A percentile compares a stretch with the other conserved stretches of the same genome.
Evolutionary conservation across 1,139 yeast species (phyloP).

Genomic region (Suhomyces anneliseae): DNA sequence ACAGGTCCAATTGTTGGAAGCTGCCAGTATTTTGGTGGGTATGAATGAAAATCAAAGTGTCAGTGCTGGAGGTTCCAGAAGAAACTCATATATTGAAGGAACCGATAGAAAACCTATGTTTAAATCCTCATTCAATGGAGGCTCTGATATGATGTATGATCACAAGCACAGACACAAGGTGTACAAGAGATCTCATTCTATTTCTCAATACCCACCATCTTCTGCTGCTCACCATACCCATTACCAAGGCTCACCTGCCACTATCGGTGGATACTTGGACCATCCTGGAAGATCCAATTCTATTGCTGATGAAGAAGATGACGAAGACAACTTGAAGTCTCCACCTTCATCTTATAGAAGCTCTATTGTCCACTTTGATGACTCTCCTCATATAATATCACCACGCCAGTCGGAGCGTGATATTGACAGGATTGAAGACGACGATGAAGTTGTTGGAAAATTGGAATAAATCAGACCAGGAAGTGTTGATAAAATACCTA

Average conservation of each 20-base stretch:
- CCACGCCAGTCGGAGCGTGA: conserved; percentile 5
- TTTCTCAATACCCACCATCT: conserved; percentile 17
- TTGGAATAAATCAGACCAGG: conserved; percentile 17
- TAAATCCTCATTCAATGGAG: conserved; percentile 2
- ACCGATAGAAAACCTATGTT: conserved; percentile 4
- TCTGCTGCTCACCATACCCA: conserved; percentile 6
- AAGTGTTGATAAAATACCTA: too few species aligned
- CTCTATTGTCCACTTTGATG: conserved; percentile 3
- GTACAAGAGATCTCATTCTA: conserved; percentile 12
- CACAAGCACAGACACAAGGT: conserved; percentile 2
- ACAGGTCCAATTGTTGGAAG: conserved; percentile 84
- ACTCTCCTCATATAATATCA: conserved; percentile 6
- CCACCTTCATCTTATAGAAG: conserved; percentile 9
- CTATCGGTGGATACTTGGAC: conserved; percentile 22
- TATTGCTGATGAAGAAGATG: conserved; percentile 6
- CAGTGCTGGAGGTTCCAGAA: conserved; percentile 13
- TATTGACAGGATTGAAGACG: conserved; percentile 9
- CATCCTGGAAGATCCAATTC: conserved; percentile 14
- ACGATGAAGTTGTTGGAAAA: conserved; percentile 24
- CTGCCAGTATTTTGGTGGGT: conserved; percentile 81
- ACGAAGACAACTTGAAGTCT: conserved; percentile 8
- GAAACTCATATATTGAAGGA: conserved; percentile 14
- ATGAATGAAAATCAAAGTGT: conserved; percentile 54
- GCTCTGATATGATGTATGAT: conserved; percentile 1
- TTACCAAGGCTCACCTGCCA: conserved; percentile 13